phyloP scores from a whole-genome alignment of 306 rosid genomes.

The Fragaria ananassa region DNA sequence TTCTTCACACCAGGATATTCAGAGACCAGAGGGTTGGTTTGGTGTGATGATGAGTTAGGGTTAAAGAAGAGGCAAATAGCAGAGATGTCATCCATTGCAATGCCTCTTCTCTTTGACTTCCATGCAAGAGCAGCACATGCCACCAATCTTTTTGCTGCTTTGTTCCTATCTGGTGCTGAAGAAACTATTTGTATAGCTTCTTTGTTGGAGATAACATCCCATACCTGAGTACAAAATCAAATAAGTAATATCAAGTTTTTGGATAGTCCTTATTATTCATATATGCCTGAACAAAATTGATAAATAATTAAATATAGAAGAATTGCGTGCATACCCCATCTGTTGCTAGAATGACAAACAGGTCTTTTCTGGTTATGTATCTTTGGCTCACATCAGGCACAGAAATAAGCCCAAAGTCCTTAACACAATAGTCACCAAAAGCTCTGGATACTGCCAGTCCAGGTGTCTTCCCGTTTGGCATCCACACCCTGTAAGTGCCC shows the following conservation, averaged over 20 bases:
- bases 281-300: background rate
- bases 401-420: constrained; percentile 69
- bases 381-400: constrained; percentile 58
- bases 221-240: constrained; percentile 37
- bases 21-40: constrained; percentile 12
- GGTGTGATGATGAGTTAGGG: constrained; percentile 23
- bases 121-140: constrained; percentile 55
- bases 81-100: constrained; percentile 73
- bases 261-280: background rate
- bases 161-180: constrained; percentile 41
- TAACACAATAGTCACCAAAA: constrained; percentile 63
- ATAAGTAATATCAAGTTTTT: background rate
- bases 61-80: constrained; percentile 69
- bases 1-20: constrained; percentile 4
- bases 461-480: constrained; percentile 53
- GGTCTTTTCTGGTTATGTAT: constrained; percentile 45
- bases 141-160: constrained; percentile 59
- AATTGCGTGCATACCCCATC: constrained; percentile 54
- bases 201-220: constrained; percentile 71
- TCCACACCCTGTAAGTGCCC: constrained; percentile 69
- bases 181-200: constrained; percentile 64
- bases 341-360: constrained; percentile 68
- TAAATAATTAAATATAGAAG: background rate
- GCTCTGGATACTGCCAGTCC: constrained; percentile 78
- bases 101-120: constrained; percentile 63